A percentile compares a stretch with the other conserved stretches of the same genome.
Evolutionary conservation across 768 basidiomycete genomes (phyloP).

Genomic region (Cubamyces lactineus): DNA sequence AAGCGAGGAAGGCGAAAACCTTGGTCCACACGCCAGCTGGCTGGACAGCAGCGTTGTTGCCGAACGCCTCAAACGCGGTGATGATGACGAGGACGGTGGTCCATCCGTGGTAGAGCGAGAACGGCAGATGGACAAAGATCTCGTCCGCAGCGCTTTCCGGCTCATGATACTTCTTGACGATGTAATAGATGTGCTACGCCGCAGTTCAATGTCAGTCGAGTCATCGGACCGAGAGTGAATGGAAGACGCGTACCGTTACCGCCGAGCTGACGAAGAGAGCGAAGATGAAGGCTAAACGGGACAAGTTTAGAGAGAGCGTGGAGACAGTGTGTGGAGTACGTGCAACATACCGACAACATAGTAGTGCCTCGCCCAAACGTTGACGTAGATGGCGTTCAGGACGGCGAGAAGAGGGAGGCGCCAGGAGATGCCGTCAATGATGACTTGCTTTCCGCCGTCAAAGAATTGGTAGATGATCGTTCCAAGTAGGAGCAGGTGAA

Average conservation of each 20-base stretch:
- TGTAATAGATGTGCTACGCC: conserved; percentile 86
- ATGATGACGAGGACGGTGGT: conserved; percentile 82
- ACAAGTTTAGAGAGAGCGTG: conserved; percentile 26
- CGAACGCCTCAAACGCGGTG: conserved; percentile 88
- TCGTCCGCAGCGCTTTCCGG: conserved; percentile 73
- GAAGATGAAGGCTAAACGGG: conserved; percentile 74
- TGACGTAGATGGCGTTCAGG: conserved; percentile 88
- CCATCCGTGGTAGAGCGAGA: conserved; percentile 96
- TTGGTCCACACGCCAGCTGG: conserved; percentile 88
- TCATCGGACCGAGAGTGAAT: conserved; percentile 2
- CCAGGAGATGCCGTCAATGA: conserved; percentile 91
- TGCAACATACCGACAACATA: conserved; percentile 60
- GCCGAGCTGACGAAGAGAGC: conserved; percentile 84
- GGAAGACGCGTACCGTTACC: conserved; percentile 44
- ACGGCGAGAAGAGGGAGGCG: conserved; percentile 86
- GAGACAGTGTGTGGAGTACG: not conserved
- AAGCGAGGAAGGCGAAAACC: conserved; percentile 90
- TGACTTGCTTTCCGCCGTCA: conserved; percentile 69
- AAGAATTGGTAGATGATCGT: conserved; percentile 91
- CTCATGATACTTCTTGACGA: conserved; percentile 85
- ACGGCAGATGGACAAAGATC: conserved; percentile 91
- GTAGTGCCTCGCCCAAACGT: conserved; percentile 79
- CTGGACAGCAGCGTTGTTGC: conserved; percentile 67
- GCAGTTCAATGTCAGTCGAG: conserved; percentile 34
- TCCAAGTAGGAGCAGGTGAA: conserved; percentile 89